Base-by-base conservation (phyloP, 352 stramenopile genomes). In the Phytophthora palmivora region DNA sequence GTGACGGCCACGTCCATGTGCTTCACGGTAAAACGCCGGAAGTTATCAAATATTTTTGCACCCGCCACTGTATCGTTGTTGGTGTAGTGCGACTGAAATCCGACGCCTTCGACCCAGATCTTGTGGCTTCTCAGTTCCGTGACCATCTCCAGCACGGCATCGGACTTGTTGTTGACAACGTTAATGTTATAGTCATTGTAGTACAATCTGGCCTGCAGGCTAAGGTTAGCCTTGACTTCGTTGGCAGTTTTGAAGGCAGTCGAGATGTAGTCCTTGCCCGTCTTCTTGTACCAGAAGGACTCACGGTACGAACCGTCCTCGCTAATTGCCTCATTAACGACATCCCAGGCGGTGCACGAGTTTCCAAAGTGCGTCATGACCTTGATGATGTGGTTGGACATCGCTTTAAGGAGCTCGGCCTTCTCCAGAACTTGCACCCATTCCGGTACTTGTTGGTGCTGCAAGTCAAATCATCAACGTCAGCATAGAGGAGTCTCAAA, bases 271-370 rank as follows among this genome's bases (percentile, higher is more conserved):
- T 77, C 69, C 19, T 63, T 65, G 28, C 69, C 69, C 4, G 55
- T 67, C 64, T 71, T 74, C 21, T 72, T 67, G 54, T 71, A 77
- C 69, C 69, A 77, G 24, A 77, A n/a, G n/a, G n/a, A n/a, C n/a
- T n/a, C n/a, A n/a, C n/a, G n/a, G n/a, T n/a, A n/a, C n/a, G n/a
- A n/a, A n/a, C n/a, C n/a, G n/a, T n/a, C n/a, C n/a, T n/a, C n/a
- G n/a, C n/a, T n/a, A n/a, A n/a, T n/a, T n/a, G n/a, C n/a, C n/a
- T n/a, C n/a, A n/a, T n/a, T n/a, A n/a, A n/a, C n/a, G n/a, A n/a
- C n/a, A n/a, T n/a, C n/a, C n/a, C n/a, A n/a, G n/a, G n/a, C n/a
- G n/a, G n/a, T n/a, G n/a, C n/a, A n/a, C n/a, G n/a, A n/a, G n/a
- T n/a, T n/a, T n/a, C n/a, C n/a, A n/a, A n/a, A n/a, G n/a, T n/a